phyloP scores from a whole-genome alignment of 2,329 filamentous ascomycete genomes.

The Macroventuria anomochaeta region DNA sequence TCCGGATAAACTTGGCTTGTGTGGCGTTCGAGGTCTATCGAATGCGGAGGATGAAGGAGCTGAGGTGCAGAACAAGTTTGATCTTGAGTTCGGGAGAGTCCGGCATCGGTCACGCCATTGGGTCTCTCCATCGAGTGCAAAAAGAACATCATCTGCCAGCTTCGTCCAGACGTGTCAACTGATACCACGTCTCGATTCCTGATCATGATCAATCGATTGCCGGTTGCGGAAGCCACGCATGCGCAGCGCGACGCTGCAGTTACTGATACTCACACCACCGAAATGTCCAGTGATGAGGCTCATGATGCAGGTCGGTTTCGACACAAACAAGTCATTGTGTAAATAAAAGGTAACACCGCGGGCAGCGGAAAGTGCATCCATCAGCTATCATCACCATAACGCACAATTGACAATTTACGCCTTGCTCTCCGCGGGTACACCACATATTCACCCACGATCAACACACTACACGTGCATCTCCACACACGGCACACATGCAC shows the following conservation, averaged over 20 bases:
- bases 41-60: constrained; percentile 13
- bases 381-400: neutral
- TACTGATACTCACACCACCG: constrained; percentile 17
- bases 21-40: constrained; percentile 19
- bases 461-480: neutral
- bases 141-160: constrained; percentile 14
- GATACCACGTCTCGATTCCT: constrained; percentile 2
- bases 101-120: constrained; percentile 19
- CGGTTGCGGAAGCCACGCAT: constrained; percentile 2
- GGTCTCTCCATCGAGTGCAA: constrained; percentile 6
- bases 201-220: constrained; percentile 6
- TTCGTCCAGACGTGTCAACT: constrained; percentile 9
- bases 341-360: neutral
- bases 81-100: constrained; percentile 18
- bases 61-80: constrained; percentile 16
- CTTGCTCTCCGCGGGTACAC: neutral
- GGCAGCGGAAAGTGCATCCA: neutral
- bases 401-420: neutral
- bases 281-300: neutral
- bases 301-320: neutral
- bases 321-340: neutral
- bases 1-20: constrained; percentile 18
- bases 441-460: neutral
- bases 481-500: constrained; percentile 5
- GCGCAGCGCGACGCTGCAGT: neutral